Percentiles rank a stretch among this genome's conserved stretches.
phyloP scores from a whole-genome alignment of 2,329 filamentous ascomycete species.

The Hypoxylon sp. region DNA sequence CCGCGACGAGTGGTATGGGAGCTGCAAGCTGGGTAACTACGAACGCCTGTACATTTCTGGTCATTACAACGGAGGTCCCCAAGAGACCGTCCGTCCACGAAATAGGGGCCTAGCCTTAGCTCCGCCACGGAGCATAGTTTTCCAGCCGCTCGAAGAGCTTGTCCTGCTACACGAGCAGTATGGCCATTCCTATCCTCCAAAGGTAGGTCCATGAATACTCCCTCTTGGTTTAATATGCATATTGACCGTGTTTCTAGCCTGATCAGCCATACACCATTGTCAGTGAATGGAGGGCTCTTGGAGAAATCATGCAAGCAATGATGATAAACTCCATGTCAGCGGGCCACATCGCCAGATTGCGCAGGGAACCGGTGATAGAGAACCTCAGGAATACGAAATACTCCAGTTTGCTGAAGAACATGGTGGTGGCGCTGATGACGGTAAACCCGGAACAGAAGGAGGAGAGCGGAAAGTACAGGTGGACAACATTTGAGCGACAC shows the following conservation, averaged over 20 bases:
- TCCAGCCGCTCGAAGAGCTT: conserved; percentile 41
- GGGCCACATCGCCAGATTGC: conserved; percentile 39
- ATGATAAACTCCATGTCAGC: conserved; percentile 48
- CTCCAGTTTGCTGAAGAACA: conserved; percentile 46
- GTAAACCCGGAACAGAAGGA: conserved; percentile 44
- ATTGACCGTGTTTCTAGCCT: conserved; percentile 42
- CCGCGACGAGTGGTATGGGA: conserved; percentile 66
- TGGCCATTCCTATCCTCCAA: conserved; percentile 47
- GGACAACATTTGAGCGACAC: background rate
- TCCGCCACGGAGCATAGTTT: conserved; percentile 35
- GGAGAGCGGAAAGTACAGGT: conserved; percentile 8
- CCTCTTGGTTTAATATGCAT: background rate
- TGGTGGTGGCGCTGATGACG: conserved; percentile 50
- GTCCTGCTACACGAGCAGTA: conserved; percentile 33
- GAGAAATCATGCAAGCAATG: conserved; percentile 53
- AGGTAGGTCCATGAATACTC: conserved; percentile 43
- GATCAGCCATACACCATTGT: conserved; percentile 53
- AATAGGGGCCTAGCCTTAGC: conserved; percentile 48
- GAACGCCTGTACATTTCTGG: conserved; percentile 59
- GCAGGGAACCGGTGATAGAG: conserved; percentile 9
- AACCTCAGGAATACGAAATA: conserved; percentile 45
- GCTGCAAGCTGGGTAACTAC: conserved; percentile 69
- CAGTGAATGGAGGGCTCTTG: conserved; percentile 53
- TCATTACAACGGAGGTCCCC: conserved; percentile 49
- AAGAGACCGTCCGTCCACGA: conserved; percentile 17